Evolutionary conservation across 768 basidiomycete species (phyloP).

Genomic region (Amanita exitialis): DNA sequence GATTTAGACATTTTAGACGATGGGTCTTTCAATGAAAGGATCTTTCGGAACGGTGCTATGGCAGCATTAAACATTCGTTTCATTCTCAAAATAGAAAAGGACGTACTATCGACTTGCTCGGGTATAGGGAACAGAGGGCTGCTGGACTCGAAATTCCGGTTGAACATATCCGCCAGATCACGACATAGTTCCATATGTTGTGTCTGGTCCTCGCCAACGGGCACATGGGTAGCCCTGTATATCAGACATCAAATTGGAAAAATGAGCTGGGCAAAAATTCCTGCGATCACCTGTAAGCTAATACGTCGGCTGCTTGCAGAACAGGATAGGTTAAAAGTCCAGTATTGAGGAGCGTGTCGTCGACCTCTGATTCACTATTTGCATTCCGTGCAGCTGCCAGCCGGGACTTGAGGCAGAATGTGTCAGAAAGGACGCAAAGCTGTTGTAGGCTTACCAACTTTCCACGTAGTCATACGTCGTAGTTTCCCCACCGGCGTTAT

Average conservation of each 20-base stretch:
- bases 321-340: slow-evolving; percentile 91
- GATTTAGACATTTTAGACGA: slow-evolving; percentile 95
- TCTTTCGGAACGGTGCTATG: slow-evolving; percentile 67
- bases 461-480: slow-evolving; percentile 94
- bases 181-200: slow-evolving; percentile 89
- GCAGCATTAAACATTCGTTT: neutral
- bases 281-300: slow-evolving; percentile 58
- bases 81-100: neutral
- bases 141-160: slow-evolving; percentile 44
- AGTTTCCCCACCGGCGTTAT: slow-evolving; percentile 76
- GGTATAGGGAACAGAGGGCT: slow-evolving; percentile 65
- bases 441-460: slow-evolving; percentile 36
- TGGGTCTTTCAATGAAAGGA: slow-evolving; percentile 83
- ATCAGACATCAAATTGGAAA: neutral
- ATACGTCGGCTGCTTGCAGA: slow-evolving; percentile 87
- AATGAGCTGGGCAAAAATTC: slow-evolving; percentile 10
- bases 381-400: slow-evolving; percentile 68
- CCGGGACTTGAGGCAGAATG: slow-evolving; percentile 43
- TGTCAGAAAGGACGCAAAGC: slow-evolving; percentile 2
- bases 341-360: slow-evolving; percentile 73
- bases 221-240: slow-evolving; percentile 79
- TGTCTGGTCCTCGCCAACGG: slow-evolving; percentile 93
- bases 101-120: slow-evolving; percentile 62
- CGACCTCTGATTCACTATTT: slow-evolving; percentile 63
- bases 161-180: slow-evolving; percentile 78